Conservation (phyloP, 768 basidiomycete genomes). For the Suillus fuscotomentosus region DNA sequence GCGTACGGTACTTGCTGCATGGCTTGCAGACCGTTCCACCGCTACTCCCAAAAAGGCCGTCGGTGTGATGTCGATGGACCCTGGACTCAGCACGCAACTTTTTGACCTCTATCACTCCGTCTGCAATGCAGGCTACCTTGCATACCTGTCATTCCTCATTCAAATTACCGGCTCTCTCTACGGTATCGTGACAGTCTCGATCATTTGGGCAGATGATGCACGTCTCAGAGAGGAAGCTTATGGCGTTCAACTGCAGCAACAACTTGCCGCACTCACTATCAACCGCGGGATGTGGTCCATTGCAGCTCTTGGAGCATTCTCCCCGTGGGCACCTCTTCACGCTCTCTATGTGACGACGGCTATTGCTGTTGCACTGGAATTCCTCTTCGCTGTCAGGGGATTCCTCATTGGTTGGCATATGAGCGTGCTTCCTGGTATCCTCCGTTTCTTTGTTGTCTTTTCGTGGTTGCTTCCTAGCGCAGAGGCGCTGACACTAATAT, state of each 20-base stretch:
- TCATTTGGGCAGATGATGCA: conserved; percentile 1
- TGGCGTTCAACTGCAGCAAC: conserved; percentile 2
- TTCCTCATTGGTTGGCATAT: conserved; percentile 1
- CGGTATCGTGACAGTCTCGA: conserved; percentile 3
- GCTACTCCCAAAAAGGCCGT: not conserved
- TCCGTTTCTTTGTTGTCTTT: not conserved
- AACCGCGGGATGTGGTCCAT: conserved; percentile 4
- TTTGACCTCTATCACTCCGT: conserved; percentile 1
- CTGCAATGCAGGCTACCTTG: not conserved
- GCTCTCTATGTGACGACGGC: not conserved
- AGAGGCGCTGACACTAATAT: not conserved
- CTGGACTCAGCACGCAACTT: conserved; percentile 5
- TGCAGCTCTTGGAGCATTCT: conserved; percentile 3
- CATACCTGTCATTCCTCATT: not conserved
- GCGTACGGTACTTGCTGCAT: conserved; percentile 1
- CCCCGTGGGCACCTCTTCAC: not conserved
- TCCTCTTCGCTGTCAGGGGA: conserved; percentile 3
- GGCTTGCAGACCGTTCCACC: not conserved
- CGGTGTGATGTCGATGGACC: conserved; percentile 3
- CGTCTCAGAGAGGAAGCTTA: not conserved
- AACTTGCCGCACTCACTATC: conserved; percentile 4
- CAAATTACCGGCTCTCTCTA: conserved; percentile 1
- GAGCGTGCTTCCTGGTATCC: not conserved
- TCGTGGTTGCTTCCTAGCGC: conserved; percentile 1
- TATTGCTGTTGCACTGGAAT: not conserved